phyloP scores from a whole-genome alignment of 805 yeast species.

The Debaryomyces hansenii region DNA sequence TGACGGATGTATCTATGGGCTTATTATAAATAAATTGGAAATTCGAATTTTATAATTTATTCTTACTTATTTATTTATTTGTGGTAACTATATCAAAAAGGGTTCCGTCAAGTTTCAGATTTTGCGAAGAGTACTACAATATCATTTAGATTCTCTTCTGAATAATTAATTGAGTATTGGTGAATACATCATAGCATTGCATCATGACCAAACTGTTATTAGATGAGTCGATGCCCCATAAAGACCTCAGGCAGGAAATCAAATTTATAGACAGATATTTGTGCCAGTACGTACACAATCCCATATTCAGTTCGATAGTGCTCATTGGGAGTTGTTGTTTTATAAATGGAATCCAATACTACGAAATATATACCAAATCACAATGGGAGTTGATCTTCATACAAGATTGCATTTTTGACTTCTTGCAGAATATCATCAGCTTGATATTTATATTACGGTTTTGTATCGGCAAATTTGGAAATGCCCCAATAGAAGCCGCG shows the following conservation, averaged over 20 bases:
- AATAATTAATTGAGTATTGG: no score
- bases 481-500: constrained; percentile 16
- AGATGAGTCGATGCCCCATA: background rate
- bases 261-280: constrained; percentile 16
- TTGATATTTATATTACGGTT: constrained; percentile 29
- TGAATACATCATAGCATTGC: no score
- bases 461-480: constrained; percentile 9
- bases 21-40: no score
- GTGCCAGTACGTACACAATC: constrained; percentile 20
- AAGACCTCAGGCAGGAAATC: constrained; percentile 4
- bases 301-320: constrained; percentile 14
- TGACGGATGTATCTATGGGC: no score
- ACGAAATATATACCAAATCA: background rate
- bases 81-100: no score
- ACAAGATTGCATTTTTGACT: constrained; percentile 16
- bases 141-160: no score
- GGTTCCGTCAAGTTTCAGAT: no score
- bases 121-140: no score
- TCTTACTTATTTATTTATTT: no score
- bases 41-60: no score
- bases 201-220: no score
- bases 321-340: background rate
- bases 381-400: constrained; percentile 7
- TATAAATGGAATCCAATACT: constrained; percentile 3
- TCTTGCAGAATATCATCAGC: constrained; percentile 26